These are phyloP conservation scores for Aspergillus aculeatinus DNA, from an alignment of 2,329 filamentous ascomycete genomes.

Conservation along the genomic window DNA sequence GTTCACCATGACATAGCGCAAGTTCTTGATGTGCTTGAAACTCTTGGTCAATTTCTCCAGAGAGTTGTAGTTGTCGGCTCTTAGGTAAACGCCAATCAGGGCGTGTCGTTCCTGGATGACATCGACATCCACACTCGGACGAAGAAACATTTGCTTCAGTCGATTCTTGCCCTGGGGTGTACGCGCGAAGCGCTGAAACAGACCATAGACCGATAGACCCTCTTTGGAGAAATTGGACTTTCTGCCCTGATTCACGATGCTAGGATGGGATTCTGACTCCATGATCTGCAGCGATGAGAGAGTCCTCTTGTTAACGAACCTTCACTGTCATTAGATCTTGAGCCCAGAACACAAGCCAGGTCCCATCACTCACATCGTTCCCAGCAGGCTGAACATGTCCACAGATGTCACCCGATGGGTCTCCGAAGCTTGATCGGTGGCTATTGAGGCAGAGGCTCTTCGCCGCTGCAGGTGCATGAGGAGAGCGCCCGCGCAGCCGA, in stretches of 20 bases:
- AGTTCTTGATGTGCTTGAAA: constrained; percentile 72
- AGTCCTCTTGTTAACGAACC: constrained; percentile 81
- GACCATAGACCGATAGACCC: constrained; percentile 76
- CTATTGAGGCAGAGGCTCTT: constrained; percentile 61
- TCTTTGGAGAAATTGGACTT: constrained; percentile 69
- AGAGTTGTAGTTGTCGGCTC: constrained; percentile 63
- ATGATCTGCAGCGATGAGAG: constrained; percentile 81
- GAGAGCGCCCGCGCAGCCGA: constrained; percentile 85
- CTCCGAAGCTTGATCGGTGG: constrained; percentile 57
- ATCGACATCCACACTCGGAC: constrained; percentile 68
- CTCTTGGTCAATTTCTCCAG: constrained; percentile 59
- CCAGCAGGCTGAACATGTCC: constrained; percentile 70
- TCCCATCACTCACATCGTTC: constrained; percentile 53
- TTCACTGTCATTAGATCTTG: constrained; percentile 37
- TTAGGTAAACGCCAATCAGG: constrained; percentile 66
- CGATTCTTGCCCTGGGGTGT: constrained; percentile 75
- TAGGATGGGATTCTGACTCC: constrained; percentile 77
- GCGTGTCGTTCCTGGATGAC: constrained; percentile 70
- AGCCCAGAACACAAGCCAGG: not conserved
- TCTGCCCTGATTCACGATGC: constrained; percentile 71
- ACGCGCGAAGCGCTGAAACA: constrained; percentile 72
- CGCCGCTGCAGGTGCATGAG: constrained; percentile 74
- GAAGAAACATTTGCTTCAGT: constrained; percentile 77
- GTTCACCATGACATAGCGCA: constrained; percentile 66
- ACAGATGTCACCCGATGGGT: constrained; percentile 63